Evolutionary conservation across 768 basidiomycete species (phyloP), one percentile per base, ranked within the genome.

Genomic region (Cystofilobasidium capitatum): DNA sequence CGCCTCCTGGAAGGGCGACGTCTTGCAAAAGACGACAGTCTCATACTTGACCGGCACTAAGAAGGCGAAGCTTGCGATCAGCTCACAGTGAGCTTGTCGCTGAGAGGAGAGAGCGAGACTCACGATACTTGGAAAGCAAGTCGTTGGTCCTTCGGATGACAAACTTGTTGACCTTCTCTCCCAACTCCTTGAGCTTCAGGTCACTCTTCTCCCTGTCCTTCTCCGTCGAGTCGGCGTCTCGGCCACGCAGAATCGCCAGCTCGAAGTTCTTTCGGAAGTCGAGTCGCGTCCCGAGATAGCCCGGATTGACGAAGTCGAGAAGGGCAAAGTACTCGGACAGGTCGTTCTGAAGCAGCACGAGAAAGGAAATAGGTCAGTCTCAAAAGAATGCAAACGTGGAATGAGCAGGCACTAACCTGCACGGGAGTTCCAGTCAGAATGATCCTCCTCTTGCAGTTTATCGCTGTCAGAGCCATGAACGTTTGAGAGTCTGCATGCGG

Each of bases 21-120:
- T 82, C 47, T 84, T 82, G 75, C 92, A 97, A 78, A 96, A 97
- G 0, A 97, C 92, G 69, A 97, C 88, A 69, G 97, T 91, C 76
- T 98, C 96, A 79, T 98, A 98, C 77, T 99, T 99, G 79, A 99
- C 91, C 12, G 96, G 96, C 35, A 99, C 94, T 98, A 51, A 51
- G 1, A 61, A 12, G 58, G 2, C 35, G 22, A 26, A 20, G 14
- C 26, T 33, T 22, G 22, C 29, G n/a, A 40, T 29, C 31, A 31
- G 24, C 16, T 64, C 71, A 26, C 4, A 66, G 45, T 17, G 14
- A 22, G 40, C 14, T 31, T 24, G 29, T 36, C 10, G 54, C 3
- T 37, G 45, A 26, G 24, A 31, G n/a, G 12, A 24, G 16, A 31
- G 59, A 47, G 51, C 5, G 24, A 44, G 57, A 84, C 90, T 71